A percentile compares a stretch with the other conserved stretches of the same genome.
Conservation (phyloP, 2,329 filamentous ascomycete species). For the Xylariaceae sp. region DNA sequence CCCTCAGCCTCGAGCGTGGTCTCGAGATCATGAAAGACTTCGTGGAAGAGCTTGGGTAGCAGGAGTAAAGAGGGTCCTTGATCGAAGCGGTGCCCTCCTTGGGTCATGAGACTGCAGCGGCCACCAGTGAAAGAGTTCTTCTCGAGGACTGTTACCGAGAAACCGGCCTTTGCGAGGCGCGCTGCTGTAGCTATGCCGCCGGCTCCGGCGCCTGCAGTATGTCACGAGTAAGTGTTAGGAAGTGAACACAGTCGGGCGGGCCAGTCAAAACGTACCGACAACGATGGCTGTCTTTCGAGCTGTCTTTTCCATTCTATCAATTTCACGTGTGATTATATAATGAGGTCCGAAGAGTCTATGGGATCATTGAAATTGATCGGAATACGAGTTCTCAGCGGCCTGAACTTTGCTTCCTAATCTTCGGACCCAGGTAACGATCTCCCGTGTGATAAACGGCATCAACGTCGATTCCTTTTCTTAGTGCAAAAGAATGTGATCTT, state of each 20-base stretch:
- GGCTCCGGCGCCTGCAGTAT: slow-evolving; percentile 57
- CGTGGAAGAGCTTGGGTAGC: slow-evolving; percentile 65
- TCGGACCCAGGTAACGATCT: too few species aligned
- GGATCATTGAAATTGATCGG: too few species aligned
- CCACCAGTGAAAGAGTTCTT: slow-evolving; percentile 72
- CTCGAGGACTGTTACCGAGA: slow-evolving; percentile 71
- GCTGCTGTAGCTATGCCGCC: slow-evolving; percentile 70
- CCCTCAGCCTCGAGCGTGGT: slow-evolving; percentile 63
- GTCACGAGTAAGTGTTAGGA: slow-evolving; percentile 11
- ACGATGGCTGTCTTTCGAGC: slow-evolving; percentile 47
- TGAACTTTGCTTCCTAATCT: too few species aligned
- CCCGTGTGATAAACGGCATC: too few species aligned
- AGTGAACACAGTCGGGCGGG: background rate
- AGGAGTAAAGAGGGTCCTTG: slow-evolving; percentile 72
- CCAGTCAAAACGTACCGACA: slow-evolving; percentile 39
- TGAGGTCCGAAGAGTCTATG: too few species aligned
- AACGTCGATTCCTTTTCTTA: too few species aligned
- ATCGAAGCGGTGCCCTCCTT: slow-evolving; percentile 66
- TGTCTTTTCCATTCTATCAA: slow-evolving; percentile 23
- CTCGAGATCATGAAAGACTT: slow-evolving; percentile 65
- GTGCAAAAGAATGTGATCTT: too few species aligned
- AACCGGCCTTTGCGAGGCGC: slow-evolving; percentile 65
- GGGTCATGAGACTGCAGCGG: slow-evolving; percentile 62
- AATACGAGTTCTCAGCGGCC: too few species aligned
- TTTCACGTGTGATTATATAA: background rate